These are phyloP conservation scores for Paraphaeosphaeria sporulosa DNA, from an alignment of 2,329 filamentous ascomycete species.

Conservation along the genomic window DNA sequence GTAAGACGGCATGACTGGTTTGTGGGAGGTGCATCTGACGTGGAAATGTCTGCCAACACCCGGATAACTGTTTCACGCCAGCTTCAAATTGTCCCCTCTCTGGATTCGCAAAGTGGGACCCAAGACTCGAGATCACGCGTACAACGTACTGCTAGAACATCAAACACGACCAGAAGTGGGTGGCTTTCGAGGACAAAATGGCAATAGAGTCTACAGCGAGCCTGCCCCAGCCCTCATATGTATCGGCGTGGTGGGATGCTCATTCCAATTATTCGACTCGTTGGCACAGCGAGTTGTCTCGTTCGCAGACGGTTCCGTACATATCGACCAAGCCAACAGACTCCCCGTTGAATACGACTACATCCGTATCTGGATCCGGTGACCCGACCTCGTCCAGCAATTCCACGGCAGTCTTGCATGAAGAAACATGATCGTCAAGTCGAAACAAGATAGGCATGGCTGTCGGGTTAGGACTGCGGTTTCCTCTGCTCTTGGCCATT, in stretches of 20 bases:
- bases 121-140: constrained; percentile 14
- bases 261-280: constrained; percentile 9
- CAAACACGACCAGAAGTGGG: constrained; percentile 4
- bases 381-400: not conserved
- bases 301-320: not conserved
- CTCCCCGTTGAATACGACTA: not conserved
- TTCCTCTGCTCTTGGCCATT: constrained; percentile 13
- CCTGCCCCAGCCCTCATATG: constrained; percentile 8
- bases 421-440: not conserved
- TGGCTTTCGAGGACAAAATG: constrained; percentile 13
- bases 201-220: constrained; percentile 11
- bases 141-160: constrained; percentile 17
- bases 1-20: constrained; percentile 8
- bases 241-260: constrained; percentile 16
- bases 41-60: constrained; percentile 25
- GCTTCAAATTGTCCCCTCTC: not conserved
- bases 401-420: not conserved
- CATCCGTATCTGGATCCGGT: not conserved
- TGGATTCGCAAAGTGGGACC: constrained; percentile 12
- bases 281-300: not conserved
- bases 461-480: constrained; percentile 13
- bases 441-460: not conserved
- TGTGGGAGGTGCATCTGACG: not conserved
- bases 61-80: constrained; percentile 24
- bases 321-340: not conserved